Evolutionary conservation across 2,329 filamentous ascomycete genomes (phyloP), one percentile per base, ranked within the genome.

Genomic region (Cladophialophora chaetospira): DNA sequence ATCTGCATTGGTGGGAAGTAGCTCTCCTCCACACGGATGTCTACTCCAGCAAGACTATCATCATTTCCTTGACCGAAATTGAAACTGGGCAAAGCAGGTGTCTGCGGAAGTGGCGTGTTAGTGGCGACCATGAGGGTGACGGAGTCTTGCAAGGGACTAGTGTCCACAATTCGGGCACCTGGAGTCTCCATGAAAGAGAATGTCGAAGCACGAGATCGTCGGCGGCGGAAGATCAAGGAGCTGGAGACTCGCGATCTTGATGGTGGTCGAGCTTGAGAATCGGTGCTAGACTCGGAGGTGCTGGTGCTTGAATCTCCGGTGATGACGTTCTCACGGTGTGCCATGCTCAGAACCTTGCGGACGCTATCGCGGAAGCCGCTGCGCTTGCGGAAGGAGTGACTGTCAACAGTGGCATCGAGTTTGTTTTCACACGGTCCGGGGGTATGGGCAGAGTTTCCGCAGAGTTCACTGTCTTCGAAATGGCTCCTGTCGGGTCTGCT

Each of bases 51-150:
- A n/a, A n/a, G 46, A 11, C 19, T 11, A 26, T 21, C 2, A 23
- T 25, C 35, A 2, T 11, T 19, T 11, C 15, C 25, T 15, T 4
- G 38, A 17, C n/a, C 23, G 23, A 23, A 11, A 4, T 43, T 46
- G 11, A 28, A 38, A n/a, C 35, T 40, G 29, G 15, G 47, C 43
- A 49, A 9, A 29, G 42, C 40, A 11, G 58, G 58, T 35, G 58
- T 60, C 11, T 54, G 44, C 4, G 61, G 61, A 5, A 63, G 43
- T 10, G 61, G 61, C 28, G 61, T 63, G 19, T 63, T 63, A 15
- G 44, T 56, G n/a, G 61, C 61, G 11, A 63, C 26, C 58, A 63
- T 58, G 21, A 63, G 45, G 33, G 55, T 54, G 47, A 63, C 57
- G 11, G 61, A 63, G 31, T 63, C 61, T 43, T 63, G 58, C 15